phyloP scores from a whole-genome alignment of 2,329 filamentous ascomycete genomes.

The Fusarium devonianum region DNA sequence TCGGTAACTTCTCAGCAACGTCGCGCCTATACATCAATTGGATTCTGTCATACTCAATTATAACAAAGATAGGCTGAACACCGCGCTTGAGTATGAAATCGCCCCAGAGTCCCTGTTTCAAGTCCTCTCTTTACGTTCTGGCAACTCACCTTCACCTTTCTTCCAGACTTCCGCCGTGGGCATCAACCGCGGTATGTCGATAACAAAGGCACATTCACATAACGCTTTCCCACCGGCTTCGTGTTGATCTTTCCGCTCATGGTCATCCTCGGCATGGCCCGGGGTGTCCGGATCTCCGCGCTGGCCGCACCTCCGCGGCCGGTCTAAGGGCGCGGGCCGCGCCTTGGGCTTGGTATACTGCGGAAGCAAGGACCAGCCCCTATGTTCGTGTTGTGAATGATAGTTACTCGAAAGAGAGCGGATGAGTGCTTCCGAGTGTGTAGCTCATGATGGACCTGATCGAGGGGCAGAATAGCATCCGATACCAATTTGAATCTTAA shows the following conservation, averaged over 20 bases:
- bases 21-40: conserved; percentile 50
- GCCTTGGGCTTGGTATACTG: conserved; percentile 54
- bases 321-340: conserved; percentile 48
- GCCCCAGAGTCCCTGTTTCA: conserved; percentile 45
- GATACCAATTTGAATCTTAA: no score
- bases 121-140: conserved; percentile 50
- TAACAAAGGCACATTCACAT: conserved; percentile 43
- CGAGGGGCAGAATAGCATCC: conserved; percentile 55
- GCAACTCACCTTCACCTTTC: conserved; percentile 48
- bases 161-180: conserved; percentile 48
- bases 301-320: conserved; percentile 49
- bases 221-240: conserved; percentile 45
- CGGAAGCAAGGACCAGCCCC: conserved; percentile 50
- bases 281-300: conserved; percentile 43
- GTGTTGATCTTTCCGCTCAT: conserved; percentile 41
- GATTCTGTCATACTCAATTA: no score
- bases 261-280: conserved; percentile 32
- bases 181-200: conserved; percentile 43
- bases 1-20: conserved; percentile 50
- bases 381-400: conserved; percentile 47
- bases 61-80: background rate
- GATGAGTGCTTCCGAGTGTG: conserved; percentile 41
- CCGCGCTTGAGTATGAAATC: conserved; percentile 31
- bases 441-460: conserved; percentile 52
- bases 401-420: conserved; percentile 51